Evolutionary conservation across 805 yeast species (phyloP), one percentile per base, ranked within the genome.

Genomic region (Spathaspora arborariae): DNA sequence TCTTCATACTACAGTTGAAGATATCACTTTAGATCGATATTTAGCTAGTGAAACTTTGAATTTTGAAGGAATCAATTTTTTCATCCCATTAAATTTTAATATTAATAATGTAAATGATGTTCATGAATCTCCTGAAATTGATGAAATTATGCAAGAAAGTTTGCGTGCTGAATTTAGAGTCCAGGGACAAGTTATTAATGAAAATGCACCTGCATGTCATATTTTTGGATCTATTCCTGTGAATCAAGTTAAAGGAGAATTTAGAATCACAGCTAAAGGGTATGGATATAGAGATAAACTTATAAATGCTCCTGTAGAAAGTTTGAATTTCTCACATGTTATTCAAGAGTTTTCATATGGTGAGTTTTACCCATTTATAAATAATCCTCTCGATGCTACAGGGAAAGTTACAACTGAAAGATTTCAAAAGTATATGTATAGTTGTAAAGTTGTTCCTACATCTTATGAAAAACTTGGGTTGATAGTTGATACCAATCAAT

Each of bases 321-420:
- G 75, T 19, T 66, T 88, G 48, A 87, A 92, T 59, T 85, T 92
- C 60, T 78, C 96, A 1, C 99, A 94, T 65, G 80, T 81, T 4
- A 84, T 94, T 49, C 79, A 80, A 49, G 98, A 92, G 63, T 80
- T 90, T 51, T 89, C 97, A 9, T 92, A 84, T 66, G 99, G 99
- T 11, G 88, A 81, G 33, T 90, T 85, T 64, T 90, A 81, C 59
- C 97, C 99, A 2, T 85, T 79, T 55, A 74, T 91, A 51, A 76
- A 84, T 55, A 92, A 92, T 59, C 96, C 97, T n/a, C 74, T 94
- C 52, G 98, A 94, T 63, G 74, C 74, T 41, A 84, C 92, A 0
- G 85, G 81, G 0, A 79, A 83, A 53, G 61, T 65, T 15, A 75
- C 89, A 1, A 68, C 71, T 0, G 72, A 76, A 2, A 68, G 74